Conservation (phyloP, 139 green algal species). For the Trebouxia sp. region DNA sequence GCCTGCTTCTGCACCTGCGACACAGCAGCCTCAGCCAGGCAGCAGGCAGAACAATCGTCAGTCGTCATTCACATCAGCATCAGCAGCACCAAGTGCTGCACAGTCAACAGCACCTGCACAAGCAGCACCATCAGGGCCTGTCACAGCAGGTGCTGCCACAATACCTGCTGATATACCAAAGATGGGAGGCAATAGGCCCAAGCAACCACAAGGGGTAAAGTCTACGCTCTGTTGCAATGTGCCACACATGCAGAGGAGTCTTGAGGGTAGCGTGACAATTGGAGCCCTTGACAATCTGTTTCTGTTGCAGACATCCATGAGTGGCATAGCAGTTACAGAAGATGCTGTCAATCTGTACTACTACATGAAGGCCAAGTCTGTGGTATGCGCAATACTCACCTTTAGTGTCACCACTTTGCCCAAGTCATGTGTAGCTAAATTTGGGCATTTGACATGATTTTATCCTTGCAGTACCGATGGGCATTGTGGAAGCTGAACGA, state of each 20-base stretch:
- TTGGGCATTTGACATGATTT: not conserved
- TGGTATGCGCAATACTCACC: not conserved
- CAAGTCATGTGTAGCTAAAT: not conserved
- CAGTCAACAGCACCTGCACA: not conserved
- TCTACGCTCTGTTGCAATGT: not conserved
- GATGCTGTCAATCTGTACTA: slow-evolving; percentile 87
- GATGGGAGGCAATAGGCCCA: slow-evolving; percentile 43
- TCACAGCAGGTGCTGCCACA: not conserved
- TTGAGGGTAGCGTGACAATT: too few species aligned
- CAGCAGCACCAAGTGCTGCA: not conserved
- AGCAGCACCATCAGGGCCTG: not conserved
- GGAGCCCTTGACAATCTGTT: not conserved
- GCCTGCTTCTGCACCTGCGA: not conserved
- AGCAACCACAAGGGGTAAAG: slow-evolving; percentile 20
- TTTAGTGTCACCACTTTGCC: too few species aligned
- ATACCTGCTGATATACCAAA: slow-evolving; percentile 56
- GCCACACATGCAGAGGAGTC: too few species aligned
- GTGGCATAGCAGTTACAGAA: slow-evolving; percentile 75
- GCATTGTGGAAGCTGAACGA: slow-evolving; percentile 81
- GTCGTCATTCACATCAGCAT: not conserved
- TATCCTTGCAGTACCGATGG: slow-evolving; percentile 75
- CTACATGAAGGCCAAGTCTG: slow-evolving; percentile 74
- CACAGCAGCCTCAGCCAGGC: not conserved
- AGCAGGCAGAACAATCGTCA: not conserved
- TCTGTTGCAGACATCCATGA: slow-evolving; percentile 79